Base-by-base conservation (phyloP, 1,139 yeast genomes). In the Nakaseomyces nivariensis region DNA sequence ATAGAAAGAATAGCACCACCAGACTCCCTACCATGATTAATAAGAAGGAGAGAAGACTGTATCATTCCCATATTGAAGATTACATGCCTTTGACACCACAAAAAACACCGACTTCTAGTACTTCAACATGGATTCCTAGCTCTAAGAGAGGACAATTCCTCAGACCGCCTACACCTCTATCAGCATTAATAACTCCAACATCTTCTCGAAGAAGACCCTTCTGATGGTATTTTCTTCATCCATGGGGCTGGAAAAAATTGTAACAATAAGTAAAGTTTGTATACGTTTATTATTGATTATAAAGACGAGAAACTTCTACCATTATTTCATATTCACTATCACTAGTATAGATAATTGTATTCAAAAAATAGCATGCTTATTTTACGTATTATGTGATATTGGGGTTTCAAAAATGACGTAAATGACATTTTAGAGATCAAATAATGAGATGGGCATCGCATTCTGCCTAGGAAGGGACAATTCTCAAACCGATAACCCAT, bases 151-250 rank as follows among this genome's bases (percentile, higher is more conserved):
- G 51, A 22, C 47, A 41, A n/a, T 49, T 51, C 33, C 46, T 57
- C 8, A 48, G 48, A 45, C 54, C 50, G 25, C 63, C 64, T 4
- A 60, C 63, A 17, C 63, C 63, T n/a, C 43, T 57, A 13, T 51
- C 62, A 8, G 42, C 46, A 25, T 47, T 55, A 24, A 40, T 53
- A 27, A 46, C 55, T 36, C 48, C 52, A 37, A 41, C 34, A 27
- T 41, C 44, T 41, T 41, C 34, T 11, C 22, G 44, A 5, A 41
- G 34, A 41, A 27, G 44, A 27, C 44, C 44, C 5, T 41, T 41
- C 25, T 41, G n/a, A 41, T 25, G 9, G 22, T 17, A 17, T 2
- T 17, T 17, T 17, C 22, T 17, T 17, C 22, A 17, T 17, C 22
- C 22, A 17, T 17, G 22, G 22, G 22, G 2, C 1, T 17, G n/a